Evolutionary conservation across 2,329 filamentous ascomycete genomes (phyloP), one percentile per base, ranked within the genome.

Genomic region (Zymoseptoria passerinii): DNA sequence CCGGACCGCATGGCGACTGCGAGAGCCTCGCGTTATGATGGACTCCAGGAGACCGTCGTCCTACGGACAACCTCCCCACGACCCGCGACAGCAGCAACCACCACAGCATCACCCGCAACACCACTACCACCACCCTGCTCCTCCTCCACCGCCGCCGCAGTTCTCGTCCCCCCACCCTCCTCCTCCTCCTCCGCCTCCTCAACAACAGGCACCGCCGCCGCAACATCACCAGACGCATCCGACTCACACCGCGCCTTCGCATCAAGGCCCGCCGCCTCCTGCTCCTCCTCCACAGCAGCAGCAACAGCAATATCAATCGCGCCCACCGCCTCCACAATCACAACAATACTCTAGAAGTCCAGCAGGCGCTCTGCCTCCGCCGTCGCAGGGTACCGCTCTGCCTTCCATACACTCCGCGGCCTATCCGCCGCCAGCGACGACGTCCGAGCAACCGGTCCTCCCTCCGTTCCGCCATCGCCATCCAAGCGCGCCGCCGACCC

Each of bases 401-500:
- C 66, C 65, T 40, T 66, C 68, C 44, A 67, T 69, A 52, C 63
- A 70, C 35, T 59, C 62, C 40, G 50, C 66, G 27, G 40, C 61
- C 28, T 65, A 66, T 61, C 62, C 62, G 52, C 63, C 63, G 19
- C 59, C 67, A 44, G 60, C 62, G 55, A 53, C 66, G 10, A 61
- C 63, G 48, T 59, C 62, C 54, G 68, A 68, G 28, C 66, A 62
- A 50, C 58, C 60, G 28, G 62, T 57, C 28, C 66, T 70, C 48
- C 68, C 67, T 51, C 59, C 67, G 28, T 63, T 67, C 52, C 63
- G 66, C 48, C 67, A 68, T 51, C 63, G 66, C 48, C 67, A 68
- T 51, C 63, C 62, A 40, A 64, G 62, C 27, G 61, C 58, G 18
- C 59, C 58, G 50, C 64, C 62, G 28, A 58, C 64, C 10, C 66